Conservation (phyloP, 495 filamentous ascomycete species). For the Aspergillus indologenus region DNA sequence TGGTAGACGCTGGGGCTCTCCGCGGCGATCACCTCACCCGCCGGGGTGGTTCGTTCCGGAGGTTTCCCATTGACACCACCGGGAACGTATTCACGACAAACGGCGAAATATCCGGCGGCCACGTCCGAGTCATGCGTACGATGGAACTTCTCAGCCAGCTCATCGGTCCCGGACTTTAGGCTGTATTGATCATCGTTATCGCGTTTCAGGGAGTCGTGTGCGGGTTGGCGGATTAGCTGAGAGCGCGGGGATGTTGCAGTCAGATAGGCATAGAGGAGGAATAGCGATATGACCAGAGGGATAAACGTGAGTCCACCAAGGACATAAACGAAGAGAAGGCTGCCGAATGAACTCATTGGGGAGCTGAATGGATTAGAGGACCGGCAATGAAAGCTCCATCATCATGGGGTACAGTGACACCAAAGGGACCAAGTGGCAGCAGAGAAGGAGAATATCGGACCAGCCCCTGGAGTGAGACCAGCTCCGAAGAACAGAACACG, state of each 20-base stretch:
- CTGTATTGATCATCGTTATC: conserved; percentile 47
- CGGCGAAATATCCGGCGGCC: conserved; percentile 89
- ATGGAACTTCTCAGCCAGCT: conserved; percentile 53
- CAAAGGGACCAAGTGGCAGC: conserved; percentile 19
- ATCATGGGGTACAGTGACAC: conserved; percentile 18
- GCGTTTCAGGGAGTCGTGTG: conserved; percentile 26
- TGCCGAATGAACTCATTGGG: conserved; percentile 65
- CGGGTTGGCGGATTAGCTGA: conserved; percentile 43
- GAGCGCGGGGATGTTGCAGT: conserved; percentile 53
- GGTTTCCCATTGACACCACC: conserved; percentile 87
- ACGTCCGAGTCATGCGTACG: conserved; percentile 72
- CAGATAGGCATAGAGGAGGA: conserved; percentile 67
- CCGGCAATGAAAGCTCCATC: conserved; percentile 34
- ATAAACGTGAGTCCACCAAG: conserved; percentile 90
- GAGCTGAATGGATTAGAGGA: conserved; percentile 33
- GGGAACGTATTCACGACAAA: conserved; percentile 87
- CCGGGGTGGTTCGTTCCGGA: conserved; percentile 80
- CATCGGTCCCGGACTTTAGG: conserved; percentile 48
- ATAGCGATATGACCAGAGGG: conserved; percentile 63
- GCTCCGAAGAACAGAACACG: background rate
- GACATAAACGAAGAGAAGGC: conserved; percentile 73
- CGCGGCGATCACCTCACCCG: conserved; percentile 63
- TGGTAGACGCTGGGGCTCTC: conserved; percentile 94
- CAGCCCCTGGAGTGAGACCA: conserved; percentile 1
- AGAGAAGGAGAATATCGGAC: background rate